Base-by-base conservation (phyloP, 2,329 filamentous ascomycete species). In the Coniosporium tulheliwenetii region DNA sequence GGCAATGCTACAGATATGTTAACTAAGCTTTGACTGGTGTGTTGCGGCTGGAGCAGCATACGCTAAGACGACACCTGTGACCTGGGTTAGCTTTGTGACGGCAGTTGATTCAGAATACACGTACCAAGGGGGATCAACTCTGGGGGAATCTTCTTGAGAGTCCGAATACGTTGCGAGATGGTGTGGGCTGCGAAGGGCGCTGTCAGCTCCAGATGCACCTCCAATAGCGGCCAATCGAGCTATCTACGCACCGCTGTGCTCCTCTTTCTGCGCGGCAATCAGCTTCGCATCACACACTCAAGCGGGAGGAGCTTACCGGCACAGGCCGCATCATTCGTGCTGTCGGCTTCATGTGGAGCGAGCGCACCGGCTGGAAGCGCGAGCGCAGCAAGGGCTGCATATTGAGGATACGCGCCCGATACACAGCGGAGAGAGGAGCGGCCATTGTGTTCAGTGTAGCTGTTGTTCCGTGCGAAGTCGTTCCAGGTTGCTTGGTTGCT, bases 111-210 rank as follows among this genome's bases (percentile, higher is more conserved):
- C 1, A 16, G 8, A 32, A 47, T 26, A 29, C 8, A 68, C 77
- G 63, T 79, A 93, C 87, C 87, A 54, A 98, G 81, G 58, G 91
- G 91, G 53, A 87, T 77, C 75, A 98, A 74, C 74, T 98, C 91
- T 52, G 85, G 78, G 52, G 91, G 91, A 59, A 96, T 81, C 67
- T 79, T 79, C 75, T 82, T 87, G 58, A 95, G 73, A 61, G 78
- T 81, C 62, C 87, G 83, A 56, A 98, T 73, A 62, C 89, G 85
- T 72, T 96, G 91, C 51, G 89, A 94, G 65, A 96, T 78, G 56
- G 89, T 95, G 71, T 96, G 91, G 61, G 85, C 91, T 98, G 53
- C 50, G 48, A 29, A n/a, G 19, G n/a, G 30, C n/a, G n/a, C 19
- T 26, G 19, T n/a, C 12, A 10, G 16, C 16, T 41, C 26, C 14